Percentiles rank a stretch among this genome's conserved stretches.
Conservation (phyloP, 768 basidiomycete genomes). For the Phlebiopsis gigantea region DNA sequence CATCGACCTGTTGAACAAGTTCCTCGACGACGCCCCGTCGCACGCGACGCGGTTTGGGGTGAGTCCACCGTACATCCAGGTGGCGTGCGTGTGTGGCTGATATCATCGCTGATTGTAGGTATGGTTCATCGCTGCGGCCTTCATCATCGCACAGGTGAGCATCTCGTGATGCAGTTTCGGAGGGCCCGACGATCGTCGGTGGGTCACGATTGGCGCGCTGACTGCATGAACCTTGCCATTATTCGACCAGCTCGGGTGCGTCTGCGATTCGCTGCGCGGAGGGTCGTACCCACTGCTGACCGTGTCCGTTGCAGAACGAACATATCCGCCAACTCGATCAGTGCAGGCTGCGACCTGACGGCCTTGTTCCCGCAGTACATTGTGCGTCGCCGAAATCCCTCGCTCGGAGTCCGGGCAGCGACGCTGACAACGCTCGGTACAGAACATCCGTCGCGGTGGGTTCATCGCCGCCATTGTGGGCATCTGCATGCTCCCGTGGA, state of each 20-base stretch:
- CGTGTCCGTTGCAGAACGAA: constrained; percentile 51
- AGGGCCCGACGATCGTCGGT: neutral
- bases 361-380: constrained; percentile 74
- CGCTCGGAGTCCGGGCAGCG: neutral
- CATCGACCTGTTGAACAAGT: constrained; percentile 62
- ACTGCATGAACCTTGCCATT: neutral
- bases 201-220: neutral
- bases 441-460: constrained; percentile 83
- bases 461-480: constrained; percentile 80
- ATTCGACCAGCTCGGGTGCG: constrained; percentile 22
- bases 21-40: constrained; percentile 60
- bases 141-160: constrained; percentile 69
- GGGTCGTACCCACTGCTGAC: neutral
- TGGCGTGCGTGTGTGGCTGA: neutral
- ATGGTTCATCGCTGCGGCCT: constrained; percentile 74
- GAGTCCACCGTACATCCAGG: constrained; percentile 1
- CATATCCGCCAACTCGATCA: constrained; percentile 79
- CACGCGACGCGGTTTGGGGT: constrained; percentile 65
- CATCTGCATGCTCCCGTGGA: constrained; percentile 73
- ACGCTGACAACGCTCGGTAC: neutral
- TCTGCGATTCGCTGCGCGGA: neutral
- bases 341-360: constrained; percentile 79
- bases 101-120: constrained; percentile 32
- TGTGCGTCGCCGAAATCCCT: constrained; percentile 30
- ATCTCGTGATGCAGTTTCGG: neutral